Percentiles rank a stretch among this genome's conserved stretches.
Conservation (phyloP, 257 asterid genomes). For the Leptodermis oblonga region DNA sequence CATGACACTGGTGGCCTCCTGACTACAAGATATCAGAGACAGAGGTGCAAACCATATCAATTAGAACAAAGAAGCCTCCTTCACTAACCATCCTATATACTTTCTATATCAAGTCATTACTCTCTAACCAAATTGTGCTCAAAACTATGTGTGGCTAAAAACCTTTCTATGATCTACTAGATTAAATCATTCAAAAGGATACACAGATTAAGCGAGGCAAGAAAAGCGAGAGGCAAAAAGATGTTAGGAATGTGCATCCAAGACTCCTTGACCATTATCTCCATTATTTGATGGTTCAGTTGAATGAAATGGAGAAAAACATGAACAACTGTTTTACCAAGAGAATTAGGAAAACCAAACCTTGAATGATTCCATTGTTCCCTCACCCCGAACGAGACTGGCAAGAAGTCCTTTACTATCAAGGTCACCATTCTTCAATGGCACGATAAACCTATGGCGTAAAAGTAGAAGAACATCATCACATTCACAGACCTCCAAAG, state of each 20-base stretch:
- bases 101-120: neutral
- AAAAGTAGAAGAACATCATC: slow-evolving; percentile 8
- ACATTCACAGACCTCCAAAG: neutral
- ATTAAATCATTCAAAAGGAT: neutral
- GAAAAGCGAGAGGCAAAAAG: neutral
- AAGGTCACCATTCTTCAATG: slow-evolving; percentile 88
- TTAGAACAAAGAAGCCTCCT: neutral
- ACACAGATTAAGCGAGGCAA: neutral
- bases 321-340: neutral
- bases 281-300: neutral
- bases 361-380: slow-evolving; percentile 83
- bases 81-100: neutral
- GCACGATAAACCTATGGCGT: slow-evolving; percentile 54
- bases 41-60: neutral
- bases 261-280: neutral
- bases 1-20: too few species aligned
- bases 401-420: slow-evolving; percentile 79
- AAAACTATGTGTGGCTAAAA: neutral
- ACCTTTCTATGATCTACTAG: neutral
- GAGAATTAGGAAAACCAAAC: slow-evolving; percentile 27
- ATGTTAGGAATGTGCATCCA: neutral
- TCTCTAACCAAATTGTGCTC: neutral
- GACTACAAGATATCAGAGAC: neutral
- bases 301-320: neutral
- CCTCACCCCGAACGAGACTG: slow-evolving; percentile 45